Evolutionary conservation across 2,329 filamentous ascomycete species (phyloP).

Genomic region (Trichoderma harzianum): DNA sequence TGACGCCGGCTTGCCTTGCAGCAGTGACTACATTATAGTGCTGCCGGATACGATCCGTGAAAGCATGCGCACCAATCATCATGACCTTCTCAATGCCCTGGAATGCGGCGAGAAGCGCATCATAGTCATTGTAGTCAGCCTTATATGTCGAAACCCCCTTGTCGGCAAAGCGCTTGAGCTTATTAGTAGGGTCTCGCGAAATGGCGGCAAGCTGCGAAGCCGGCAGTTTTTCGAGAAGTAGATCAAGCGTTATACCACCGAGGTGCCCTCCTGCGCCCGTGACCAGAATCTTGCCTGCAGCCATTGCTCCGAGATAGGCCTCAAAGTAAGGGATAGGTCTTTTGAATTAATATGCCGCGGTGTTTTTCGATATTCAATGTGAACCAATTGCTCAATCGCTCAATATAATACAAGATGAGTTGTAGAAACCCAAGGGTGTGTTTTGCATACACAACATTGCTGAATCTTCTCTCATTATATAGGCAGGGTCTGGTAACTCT

Average conservation of each 20-base stretch:
- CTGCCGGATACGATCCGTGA: background rate
- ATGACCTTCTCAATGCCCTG: background rate
- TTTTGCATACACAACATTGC: background rate
- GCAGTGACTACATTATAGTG: conserved; percentile 1
- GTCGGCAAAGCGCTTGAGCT: background rate
- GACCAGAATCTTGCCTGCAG: background rate
- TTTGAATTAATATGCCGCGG: too few relatives aligned
- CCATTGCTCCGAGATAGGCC: background rate
- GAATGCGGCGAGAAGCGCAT: background rate
- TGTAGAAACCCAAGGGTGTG: background rate
- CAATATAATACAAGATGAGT: background rate
- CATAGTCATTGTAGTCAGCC: background rate
- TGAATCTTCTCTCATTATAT: background rate
- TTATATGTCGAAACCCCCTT: background rate
- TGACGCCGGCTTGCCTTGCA: background rate
- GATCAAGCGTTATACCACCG: background rate
- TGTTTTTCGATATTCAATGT: background rate
- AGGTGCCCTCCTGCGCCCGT: background rate
- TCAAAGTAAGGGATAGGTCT: background rate
- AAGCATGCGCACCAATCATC: background rate
- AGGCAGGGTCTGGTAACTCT: background rate
- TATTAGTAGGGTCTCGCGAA: background rate
- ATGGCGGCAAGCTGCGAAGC: background rate
- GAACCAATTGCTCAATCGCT: background rate
- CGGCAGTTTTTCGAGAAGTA: background rate